Percentiles rank a stretch among this genome's conserved stretches.
phyloP scores from a whole-genome alignment of 768 basidiomycete genomes.

The Mycena kentingensis region DNA sequence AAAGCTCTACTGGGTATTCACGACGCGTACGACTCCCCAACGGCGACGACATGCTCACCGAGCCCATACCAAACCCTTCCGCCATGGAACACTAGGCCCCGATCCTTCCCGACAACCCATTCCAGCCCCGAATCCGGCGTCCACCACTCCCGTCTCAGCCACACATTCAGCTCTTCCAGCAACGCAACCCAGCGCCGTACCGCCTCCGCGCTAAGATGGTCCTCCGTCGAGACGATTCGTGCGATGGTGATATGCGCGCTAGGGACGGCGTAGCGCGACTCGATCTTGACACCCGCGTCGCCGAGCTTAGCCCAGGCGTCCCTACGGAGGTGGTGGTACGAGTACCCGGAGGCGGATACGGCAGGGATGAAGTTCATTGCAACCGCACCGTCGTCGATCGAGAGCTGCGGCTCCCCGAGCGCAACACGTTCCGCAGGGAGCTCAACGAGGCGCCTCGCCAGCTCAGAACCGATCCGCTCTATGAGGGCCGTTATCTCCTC shows the following conservation, averaged over 20 bases:
- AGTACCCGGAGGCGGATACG: not conserved
- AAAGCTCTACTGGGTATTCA: too few species aligned
- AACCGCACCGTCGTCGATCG: not conserved
- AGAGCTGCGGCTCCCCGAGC: not conserved
- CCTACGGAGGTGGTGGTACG: not conserved
- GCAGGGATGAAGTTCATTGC: not conserved
- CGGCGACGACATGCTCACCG: not conserved
- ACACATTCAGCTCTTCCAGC: not conserved
- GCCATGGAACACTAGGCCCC: not conserved
- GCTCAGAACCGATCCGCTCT: not conserved
- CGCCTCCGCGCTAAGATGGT: not conserved
- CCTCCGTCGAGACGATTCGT: not conserved
- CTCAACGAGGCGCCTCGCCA: not conserved
- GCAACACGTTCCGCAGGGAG: not conserved
- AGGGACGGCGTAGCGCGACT: not conserved
- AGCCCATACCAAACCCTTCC: not conserved
- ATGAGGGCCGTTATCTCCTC: not conserved
- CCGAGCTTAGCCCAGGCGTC: not conserved
- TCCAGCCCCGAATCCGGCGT: not conserved
- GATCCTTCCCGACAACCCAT: not conserved
- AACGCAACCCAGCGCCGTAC: not conserved
- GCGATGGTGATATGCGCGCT: not conserved
- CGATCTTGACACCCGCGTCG: not conserved
- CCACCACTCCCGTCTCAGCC: not conserved
- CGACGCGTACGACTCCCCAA: constrained; percentile 9